phyloP scores from a whole-genome alignment of 345 rosid genomes.

The Acer yangbiense region DNA sequence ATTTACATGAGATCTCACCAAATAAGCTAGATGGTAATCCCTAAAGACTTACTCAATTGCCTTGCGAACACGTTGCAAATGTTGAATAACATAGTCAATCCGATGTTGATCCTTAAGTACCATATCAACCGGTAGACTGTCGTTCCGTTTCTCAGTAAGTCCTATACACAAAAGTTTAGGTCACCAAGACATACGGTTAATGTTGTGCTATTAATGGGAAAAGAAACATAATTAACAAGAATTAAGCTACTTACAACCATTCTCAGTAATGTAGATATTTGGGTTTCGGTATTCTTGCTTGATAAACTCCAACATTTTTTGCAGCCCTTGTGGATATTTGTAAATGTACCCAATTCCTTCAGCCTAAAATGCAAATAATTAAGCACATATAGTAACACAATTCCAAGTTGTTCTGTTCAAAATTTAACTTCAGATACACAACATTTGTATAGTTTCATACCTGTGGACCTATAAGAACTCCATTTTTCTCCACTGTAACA shows the following conservation, averaged over 20 bases:
- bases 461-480: conserved; percentile 24
- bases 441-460: neutral
- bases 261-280: conserved; percentile 41
- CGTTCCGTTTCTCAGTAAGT: conserved; percentile 21
- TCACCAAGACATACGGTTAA: neutral
- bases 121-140: neutral
- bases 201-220: neutral
- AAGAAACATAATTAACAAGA: neutral
- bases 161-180: conserved; percentile 15
- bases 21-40: too few relatives aligned
- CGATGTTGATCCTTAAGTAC: conserved; percentile 33
- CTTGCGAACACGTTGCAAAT: conserved; percentile 19
- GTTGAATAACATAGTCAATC: conserved; percentile 33
- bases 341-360: conserved; percentile 28
- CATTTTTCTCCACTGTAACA: conserved; percentile 20
- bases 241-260: conserved; percentile 30
- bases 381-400: too few relatives aligned
- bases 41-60: conserved; percentile 31
- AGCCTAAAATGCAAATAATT: conserved; percentile 24
- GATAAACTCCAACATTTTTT: conserved; percentile 35
- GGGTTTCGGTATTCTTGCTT: conserved; percentile 25
- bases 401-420: too few relatives aligned
- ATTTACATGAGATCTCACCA: too few relatives aligned
- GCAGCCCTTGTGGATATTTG: conserved; percentile 37
- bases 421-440: too few relatives aligned